Percentiles rank a stretch among this genome's conserved stretches.
These are phyloP conservation scores for Yamadazyma friedrichii DNA, from an alignment of 1,139 yeast genomes.

Conservation along the genomic window DNA sequence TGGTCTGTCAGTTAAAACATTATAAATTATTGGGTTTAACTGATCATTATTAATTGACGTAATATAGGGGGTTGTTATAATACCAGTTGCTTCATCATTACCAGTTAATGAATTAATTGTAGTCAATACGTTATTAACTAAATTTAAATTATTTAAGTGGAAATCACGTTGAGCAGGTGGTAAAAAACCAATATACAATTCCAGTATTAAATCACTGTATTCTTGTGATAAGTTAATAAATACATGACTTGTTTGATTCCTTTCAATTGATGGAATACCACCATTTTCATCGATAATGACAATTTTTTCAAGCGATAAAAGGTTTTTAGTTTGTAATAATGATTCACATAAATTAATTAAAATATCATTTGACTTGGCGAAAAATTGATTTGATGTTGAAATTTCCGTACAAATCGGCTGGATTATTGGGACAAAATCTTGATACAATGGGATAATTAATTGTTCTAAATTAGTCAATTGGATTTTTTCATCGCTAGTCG, in stretches of 20 bases:
- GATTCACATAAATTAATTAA: slow-evolving; percentile 27
- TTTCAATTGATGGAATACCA: slow-evolving; percentile 85
- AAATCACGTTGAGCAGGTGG: slow-evolving; percentile 42
- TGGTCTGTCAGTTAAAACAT: slow-evolving; percentile 87
- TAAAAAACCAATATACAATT: slow-evolving; percentile 55
- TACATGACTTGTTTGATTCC: slow-evolving; percentile 83
- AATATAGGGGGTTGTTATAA: slow-evolving; percentile 43
- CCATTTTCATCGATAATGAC: slow-evolving; percentile 79
- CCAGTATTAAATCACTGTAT: slow-evolving; percentile 61
- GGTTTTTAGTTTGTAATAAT: slow-evolving; percentile 24
- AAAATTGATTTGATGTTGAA: slow-evolving; percentile 27
- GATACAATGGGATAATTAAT: slow-evolving; percentile 42
- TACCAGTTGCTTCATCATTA: slow-evolving; percentile 45
- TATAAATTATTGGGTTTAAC: slow-evolving; percentile 80
- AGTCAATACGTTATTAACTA: slow-evolving; percentile 48
- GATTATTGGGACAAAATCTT: slow-evolving; percentile 56
- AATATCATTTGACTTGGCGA: slow-evolving; percentile 34
- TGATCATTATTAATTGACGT: slow-evolving; percentile 45
- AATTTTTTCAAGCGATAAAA: slow-evolving; percentile 72
- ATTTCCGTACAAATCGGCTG: slow-evolving; percentile 56
- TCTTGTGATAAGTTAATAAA: slow-evolving; percentile 86
- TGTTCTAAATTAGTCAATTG: slow-evolving; percentile 29
- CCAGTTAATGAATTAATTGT: slow-evolving; percentile 29
- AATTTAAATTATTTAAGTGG: slow-evolving; percentile 54
- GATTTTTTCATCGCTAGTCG: slow-evolving; percentile 11